These are phyloP conservation scores for Nannochloropsis granulata DNA, from an alignment of 108 stramenopile species.

Conservation along the genomic window DNA sequence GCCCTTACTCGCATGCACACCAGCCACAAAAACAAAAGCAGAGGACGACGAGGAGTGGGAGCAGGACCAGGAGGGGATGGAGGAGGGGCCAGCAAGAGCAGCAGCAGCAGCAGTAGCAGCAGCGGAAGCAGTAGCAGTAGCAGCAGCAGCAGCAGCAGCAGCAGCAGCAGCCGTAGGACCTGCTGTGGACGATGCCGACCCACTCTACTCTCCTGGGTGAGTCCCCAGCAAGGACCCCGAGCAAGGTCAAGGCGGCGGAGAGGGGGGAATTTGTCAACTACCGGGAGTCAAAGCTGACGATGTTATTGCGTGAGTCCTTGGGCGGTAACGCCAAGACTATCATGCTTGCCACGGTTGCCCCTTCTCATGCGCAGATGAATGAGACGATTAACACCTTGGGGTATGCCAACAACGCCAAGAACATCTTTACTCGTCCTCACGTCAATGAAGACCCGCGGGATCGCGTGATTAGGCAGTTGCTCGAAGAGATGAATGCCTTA, in stretches of 20 bases:
- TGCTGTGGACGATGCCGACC: no score
- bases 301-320: conserved; percentile 77
- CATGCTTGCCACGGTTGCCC: not conserved
- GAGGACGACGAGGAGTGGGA: no score
- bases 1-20: not conserved
- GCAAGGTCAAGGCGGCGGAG: not conserved
- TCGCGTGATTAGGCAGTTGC: not conserved
- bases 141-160: no score
- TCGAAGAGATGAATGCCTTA: not conserved
- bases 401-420: conserved; percentile 85
- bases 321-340: conserved; percentile 67
- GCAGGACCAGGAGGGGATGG: no score
- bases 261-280: conserved; percentile 46
- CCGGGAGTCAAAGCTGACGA: conserved; percentile 82
- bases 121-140: no score
- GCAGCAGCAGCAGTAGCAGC: no score
- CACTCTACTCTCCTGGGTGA: not conserved
- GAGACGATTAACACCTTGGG: conserved; percentile 76
- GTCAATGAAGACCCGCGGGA: conserved; percentile 53
- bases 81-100: no score
- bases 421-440: conserved; percentile 67
- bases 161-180: no score
- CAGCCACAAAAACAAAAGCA: no score
- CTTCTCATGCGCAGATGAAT: conserved; percentile 33
- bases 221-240: not conserved